These are phyloP conservation scores for Yamadazyma oceani DNA, from an alignment of 1,139 yeast species.

Conservation along the genomic window DNA sequence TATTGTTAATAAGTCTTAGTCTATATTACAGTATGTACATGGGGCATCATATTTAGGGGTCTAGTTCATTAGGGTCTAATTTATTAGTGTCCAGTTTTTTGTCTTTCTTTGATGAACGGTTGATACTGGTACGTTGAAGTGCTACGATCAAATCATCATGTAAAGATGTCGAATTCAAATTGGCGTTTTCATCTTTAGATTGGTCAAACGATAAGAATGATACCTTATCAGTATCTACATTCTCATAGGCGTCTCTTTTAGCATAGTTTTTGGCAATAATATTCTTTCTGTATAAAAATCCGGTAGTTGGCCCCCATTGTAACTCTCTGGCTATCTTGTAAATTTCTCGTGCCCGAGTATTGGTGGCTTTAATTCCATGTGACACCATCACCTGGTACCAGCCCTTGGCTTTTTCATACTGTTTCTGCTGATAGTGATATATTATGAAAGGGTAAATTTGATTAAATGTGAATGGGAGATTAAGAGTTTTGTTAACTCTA, in stretches of 20 bases:
- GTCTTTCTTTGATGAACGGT: too few relatives aligned
- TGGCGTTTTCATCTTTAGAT: not conserved
- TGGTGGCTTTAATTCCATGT: conserved; percentile 27
- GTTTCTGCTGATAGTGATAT: conserved; percentile 34
- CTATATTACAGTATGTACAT: too few relatives aligned
- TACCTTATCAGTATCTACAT: conserved; percentile 22
- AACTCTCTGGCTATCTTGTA: conserved; percentile 36
- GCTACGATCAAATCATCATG: conserved; percentile 6
- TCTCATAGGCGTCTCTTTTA: conserved; percentile 19
- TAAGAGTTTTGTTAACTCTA: conserved; percentile 23
- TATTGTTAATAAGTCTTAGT: too few relatives aligned
- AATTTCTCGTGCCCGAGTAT: conserved; percentile 31
- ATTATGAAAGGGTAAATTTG: conserved; percentile 43
- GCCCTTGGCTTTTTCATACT: conserved; percentile 29
- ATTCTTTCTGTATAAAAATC: conserved; percentile 31
- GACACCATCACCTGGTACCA: conserved; percentile 42
- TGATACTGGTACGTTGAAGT: too few relatives aligned
- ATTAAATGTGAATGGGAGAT: conserved; percentile 38
- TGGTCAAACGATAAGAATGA: conserved; percentile 6
- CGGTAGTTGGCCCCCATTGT: conserved; percentile 37
- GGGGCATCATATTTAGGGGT: too few relatives aligned
- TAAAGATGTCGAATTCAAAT: not conserved
- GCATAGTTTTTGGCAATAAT: conserved; percentile 24
- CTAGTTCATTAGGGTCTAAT: too few relatives aligned
- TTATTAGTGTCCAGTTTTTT: too few relatives aligned